phyloP scores from a whole-genome alignment of 1,284 basidiomycete genomes.

The Cryptococcus sp. region DNA sequence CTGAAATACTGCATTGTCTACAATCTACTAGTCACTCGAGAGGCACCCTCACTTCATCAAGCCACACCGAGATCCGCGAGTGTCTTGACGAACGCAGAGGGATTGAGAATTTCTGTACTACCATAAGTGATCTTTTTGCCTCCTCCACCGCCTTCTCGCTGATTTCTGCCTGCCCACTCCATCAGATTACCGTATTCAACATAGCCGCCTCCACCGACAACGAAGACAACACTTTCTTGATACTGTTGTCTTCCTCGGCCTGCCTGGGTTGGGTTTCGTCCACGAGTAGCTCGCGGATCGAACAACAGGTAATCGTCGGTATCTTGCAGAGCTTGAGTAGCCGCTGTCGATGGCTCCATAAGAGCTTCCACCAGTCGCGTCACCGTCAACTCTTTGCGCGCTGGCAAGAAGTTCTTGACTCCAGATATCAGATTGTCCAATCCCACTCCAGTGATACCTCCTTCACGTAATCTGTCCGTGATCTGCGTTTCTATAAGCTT shows the following conservation, averaged over 20 bases:
- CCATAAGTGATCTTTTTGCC: slow-evolving; percentile 91
- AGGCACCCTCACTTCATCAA: neutral
- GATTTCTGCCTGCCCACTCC: slow-evolving; percentile 77
- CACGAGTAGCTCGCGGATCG: slow-evolving; percentile 76
- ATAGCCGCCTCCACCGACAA: slow-evolving; percentile 95
- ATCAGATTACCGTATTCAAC: slow-evolving; percentile 96
- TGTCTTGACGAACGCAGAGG: slow-evolving; percentile 71
- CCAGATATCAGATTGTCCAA: slow-evolving; percentile 95
- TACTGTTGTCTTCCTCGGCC: slow-evolving; percentile 61
- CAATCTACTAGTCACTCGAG: neutral
- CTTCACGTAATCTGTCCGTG: slow-evolving; percentile 90
- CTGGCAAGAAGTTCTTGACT: slow-evolving; percentile 96
- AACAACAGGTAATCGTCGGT: slow-evolving; percentile 96
- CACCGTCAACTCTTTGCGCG: slow-evolving; percentile 88
- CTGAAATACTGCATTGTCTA: neutral
- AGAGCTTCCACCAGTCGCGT: slow-evolving; percentile 92
- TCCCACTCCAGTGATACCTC: slow-evolving; percentile 64
- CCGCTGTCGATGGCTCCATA: slow-evolving; percentile 92
- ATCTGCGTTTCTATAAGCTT: slow-evolving; percentile 51
- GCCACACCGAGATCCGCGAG: slow-evolving; percentile 44
- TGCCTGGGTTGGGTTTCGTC: slow-evolving; percentile 56
- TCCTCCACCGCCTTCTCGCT: slow-evolving; percentile 47
- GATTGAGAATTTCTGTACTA: slow-evolving; percentile 91
- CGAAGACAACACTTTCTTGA: slow-evolving; percentile 85
- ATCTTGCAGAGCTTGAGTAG: slow-evolving; percentile 88